Conservation (phyloP, 345 rosid genomes). For the Brassica napus region DNA sequence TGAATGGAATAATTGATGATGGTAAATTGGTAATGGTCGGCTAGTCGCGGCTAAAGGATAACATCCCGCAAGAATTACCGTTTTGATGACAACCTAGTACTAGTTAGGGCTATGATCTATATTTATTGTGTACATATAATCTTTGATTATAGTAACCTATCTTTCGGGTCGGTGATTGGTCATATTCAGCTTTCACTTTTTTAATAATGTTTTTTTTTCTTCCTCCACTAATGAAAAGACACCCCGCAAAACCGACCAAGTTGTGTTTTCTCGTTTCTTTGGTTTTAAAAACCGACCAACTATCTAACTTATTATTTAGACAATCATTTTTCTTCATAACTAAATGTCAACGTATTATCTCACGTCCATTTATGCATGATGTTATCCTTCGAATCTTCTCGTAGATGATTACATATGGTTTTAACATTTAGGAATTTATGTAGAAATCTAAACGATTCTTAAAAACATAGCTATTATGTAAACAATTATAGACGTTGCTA, state of each 20-base stretch:
- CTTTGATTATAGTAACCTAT: slow-evolving; percentile 4
- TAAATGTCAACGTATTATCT: slow-evolving; percentile 19
- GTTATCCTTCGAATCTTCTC: neutral
- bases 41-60: slow-evolving; percentile 38
- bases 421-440: neutral
- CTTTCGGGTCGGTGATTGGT: slow-evolving; percentile 32
- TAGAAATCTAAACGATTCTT: neutral
- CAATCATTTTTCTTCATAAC: slow-evolving; percentile 9
- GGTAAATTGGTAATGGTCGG: slow-evolving; percentile 42
- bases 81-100: slow-evolving; percentile 17
- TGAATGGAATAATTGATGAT: neutral
- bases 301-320: neutral
- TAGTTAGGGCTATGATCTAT: slow-evolving; percentile 8
- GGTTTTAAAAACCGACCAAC: slow-evolving; percentile 34
- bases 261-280: neutral
- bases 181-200: slow-evolving; percentile 32
- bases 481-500: neutral
- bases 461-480: neutral
- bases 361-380: slow-evolving; percentile 20
- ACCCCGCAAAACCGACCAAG: slow-evolving; percentile 37
- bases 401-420: neutral
- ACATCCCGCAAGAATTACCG: slow-evolving; percentile 21
- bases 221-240: slow-evolving; percentile 24
- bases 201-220: slow-evolving; percentile 16
- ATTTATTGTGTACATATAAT: neutral